These are phyloP conservation scores for Coniochaeta ligniaria DNA, from an alignment of 2,329 filamentous ascomycete species.

Conservation along the genomic window DNA sequence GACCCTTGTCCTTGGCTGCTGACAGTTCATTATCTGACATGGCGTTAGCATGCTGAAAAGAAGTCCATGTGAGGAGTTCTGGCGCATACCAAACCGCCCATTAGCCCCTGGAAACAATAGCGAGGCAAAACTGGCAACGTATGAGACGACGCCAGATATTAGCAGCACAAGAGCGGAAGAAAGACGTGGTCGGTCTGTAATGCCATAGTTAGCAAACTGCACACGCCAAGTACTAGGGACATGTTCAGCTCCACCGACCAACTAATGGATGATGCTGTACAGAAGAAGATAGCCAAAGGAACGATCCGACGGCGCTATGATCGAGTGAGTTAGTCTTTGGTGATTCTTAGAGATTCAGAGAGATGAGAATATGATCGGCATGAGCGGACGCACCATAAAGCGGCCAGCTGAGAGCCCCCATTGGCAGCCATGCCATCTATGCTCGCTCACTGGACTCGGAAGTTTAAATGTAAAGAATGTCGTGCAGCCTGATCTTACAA, in stretches of 20 bases:
- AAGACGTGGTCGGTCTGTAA: slow-evolving; percentile 38
- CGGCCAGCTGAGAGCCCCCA: background rate
- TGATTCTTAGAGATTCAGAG: background rate
- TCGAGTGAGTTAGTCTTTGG: background rate
- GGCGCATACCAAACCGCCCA: slow-evolving; percentile 33
- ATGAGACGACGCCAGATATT: slow-evolving; percentile 33
- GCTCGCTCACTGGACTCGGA: background rate
- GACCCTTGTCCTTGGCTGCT: slow-evolving; percentile 17
- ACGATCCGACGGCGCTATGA: slow-evolving; percentile 36
- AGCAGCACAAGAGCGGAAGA: slow-evolving; percentile 40
- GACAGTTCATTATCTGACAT: slow-evolving; percentile 16
- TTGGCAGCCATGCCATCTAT: background rate
- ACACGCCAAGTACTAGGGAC: background rate
- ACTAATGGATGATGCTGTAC: slow-evolving; percentile 41
- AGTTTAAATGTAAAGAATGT: background rate
- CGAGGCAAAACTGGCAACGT: slow-evolving; percentile 32
- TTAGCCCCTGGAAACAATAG: slow-evolving; percentile 39
- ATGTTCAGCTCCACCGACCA: slow-evolving; percentile 24
- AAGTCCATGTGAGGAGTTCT: background rate
- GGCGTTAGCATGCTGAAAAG: background rate
- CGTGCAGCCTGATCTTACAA: background rate
- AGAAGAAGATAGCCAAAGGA: slow-evolving; percentile 38
- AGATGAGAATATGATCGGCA: no score
- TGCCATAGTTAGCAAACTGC: background rate
- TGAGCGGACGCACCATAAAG: background rate